phyloP scores from a whole-genome alignment of 2,329 filamentous ascomycete genomes.

The Penicillium thymicola region DNA sequence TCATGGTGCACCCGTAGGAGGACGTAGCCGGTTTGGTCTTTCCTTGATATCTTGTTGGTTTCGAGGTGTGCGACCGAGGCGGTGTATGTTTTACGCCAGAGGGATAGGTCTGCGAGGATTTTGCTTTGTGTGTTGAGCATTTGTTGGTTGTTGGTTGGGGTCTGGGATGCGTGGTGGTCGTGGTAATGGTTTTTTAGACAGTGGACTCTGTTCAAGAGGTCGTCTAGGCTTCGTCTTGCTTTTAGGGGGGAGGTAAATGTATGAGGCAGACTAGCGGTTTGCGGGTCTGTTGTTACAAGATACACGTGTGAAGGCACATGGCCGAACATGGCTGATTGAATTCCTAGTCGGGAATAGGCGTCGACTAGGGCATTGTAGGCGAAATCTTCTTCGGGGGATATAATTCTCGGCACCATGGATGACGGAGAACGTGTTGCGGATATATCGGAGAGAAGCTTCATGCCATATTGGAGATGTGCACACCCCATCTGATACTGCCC shows the following conservation, averaged over 20 bases:
- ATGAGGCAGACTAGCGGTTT: constrained; percentile 7
- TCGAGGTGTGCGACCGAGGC: constrained; percentile 4
- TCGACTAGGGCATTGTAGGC: constrained; percentile 22
- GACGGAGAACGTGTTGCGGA: constrained; percentile 1
- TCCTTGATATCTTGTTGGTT: background rate
- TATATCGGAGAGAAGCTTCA: constrained; percentile 27
- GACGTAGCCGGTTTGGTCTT: constrained; percentile 19
- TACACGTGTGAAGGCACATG: constrained; percentile 18
- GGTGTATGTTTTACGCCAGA: constrained; percentile 25
- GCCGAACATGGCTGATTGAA: constrained; percentile 29
- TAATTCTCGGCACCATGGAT: constrained; percentile 10
- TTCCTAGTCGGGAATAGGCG: constrained; percentile 26
- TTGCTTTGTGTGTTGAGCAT: constrained; percentile 2
- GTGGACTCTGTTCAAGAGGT: constrained; percentile 18
- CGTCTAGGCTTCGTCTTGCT: constrained; percentile 22
- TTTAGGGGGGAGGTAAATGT: constrained; percentile 13
- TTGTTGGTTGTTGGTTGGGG: background rate
- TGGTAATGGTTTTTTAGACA: constrained; percentile 13
- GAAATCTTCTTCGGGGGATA: constrained; percentile 15
- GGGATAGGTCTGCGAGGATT: constrained; percentile 12
- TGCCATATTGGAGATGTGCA: constrained; percentile 33
- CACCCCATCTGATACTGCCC: constrained; percentile 27
- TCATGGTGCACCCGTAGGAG: constrained; percentile 42
- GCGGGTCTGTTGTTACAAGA: constrained; percentile 9
- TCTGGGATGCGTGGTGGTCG: background rate